phyloP scores from a whole-genome alignment of 768 basidiomycete species.

The Trametes sanguinea region DNA sequence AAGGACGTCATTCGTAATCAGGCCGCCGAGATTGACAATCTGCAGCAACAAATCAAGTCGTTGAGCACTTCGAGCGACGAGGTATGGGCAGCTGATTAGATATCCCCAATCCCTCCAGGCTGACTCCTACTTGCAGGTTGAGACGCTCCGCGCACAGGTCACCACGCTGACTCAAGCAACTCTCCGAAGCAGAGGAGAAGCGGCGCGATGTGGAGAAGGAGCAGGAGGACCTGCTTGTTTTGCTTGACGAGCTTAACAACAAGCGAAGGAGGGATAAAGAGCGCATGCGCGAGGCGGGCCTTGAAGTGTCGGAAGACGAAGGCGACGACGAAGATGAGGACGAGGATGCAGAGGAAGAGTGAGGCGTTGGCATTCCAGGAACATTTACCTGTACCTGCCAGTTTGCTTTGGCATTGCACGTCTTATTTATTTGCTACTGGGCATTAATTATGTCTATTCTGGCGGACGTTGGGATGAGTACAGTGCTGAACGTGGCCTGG shows the following conservation, averaged over 20 bases:
- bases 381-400: too few relatives aligned
- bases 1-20: constrained; percentile 83
- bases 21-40: constrained; percentile 70
- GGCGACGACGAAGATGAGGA: constrained; percentile 62
- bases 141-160: constrained; percentile 49
- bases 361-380: not conserved
- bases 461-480: too few relatives aligned
- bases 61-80: constrained; percentile 39
- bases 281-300: constrained; percentile 66
- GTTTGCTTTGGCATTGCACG: too few relatives aligned
- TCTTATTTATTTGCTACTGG: too few relatives aligned
- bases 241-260: constrained; percentile 86
- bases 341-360: constrained; percentile 25
- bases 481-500: too few relatives aligned
- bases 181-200: constrained; percentile 60
- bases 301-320: constrained; percentile 94
- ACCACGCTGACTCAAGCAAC: constrained; percentile 45
- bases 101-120: not conserved
- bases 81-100: constrained; percentile 8
- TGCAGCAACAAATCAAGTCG: constrained; percentile 63
- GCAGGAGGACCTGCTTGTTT: constrained; percentile 91
- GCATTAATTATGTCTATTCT: too few relatives aligned
- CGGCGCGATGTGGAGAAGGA: constrained; percentile 89
- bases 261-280: constrained; percentile 87
- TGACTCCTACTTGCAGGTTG: constrained; percentile 36